A percentile compares a stretch with the other conserved stretches of the same genome.
Evolutionary conservation across 2,329 filamentous ascomycete species (phyloP).

Genomic region (Aspergillus chevalieri): DNA sequence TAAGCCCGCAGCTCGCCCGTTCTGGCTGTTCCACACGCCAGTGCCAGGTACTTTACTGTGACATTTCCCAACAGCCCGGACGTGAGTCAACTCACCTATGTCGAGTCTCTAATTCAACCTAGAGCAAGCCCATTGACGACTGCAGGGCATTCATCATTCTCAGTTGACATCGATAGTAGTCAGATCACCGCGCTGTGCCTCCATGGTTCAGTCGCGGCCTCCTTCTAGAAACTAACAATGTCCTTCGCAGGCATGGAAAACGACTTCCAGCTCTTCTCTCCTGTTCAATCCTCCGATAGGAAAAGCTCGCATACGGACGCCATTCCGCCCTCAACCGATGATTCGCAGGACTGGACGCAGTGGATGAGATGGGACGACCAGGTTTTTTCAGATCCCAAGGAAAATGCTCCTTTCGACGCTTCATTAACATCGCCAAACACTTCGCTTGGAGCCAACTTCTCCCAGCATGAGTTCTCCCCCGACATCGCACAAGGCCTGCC

Average conservation of each 20-base stretch:
- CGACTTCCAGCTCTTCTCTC: conserved; percentile 31
- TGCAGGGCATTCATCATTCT: neutral
- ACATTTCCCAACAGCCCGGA: neutral
- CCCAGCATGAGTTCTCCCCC: conserved; percentile 24
- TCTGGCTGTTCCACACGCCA: neutral
- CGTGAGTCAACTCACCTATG: too few relatives aligned
- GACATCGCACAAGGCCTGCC: conserved; percentile 26
- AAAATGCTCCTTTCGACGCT: conserved; percentile 16
- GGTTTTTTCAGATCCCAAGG: conserved; percentile 21
- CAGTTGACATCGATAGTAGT: conserved; percentile 7
- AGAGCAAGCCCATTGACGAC: neutral
- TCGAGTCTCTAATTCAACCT: too few relatives aligned
- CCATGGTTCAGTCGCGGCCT: conserved; percentile 10
- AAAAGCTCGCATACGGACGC: conserved; percentile 14
- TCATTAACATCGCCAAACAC: conserved; percentile 21
- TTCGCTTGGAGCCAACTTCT: conserved; percentile 14
- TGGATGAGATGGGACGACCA: conserved; percentile 43
- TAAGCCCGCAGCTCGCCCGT: conserved; percentile 8
- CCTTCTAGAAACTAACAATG: conserved; percentile 15
- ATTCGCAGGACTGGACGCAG: conserved; percentile 37
- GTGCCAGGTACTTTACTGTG: conserved; percentile 6
- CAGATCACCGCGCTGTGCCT: conserved; percentile 1
- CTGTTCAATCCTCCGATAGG: conserved; percentile 14
- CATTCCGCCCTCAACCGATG: conserved; percentile 19
- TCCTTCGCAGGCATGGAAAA: conserved; percentile 21